phyloP scores from a whole-genome alignment of 176 grass and related monocot genomes.

The Oryza officinalis region DNA sequence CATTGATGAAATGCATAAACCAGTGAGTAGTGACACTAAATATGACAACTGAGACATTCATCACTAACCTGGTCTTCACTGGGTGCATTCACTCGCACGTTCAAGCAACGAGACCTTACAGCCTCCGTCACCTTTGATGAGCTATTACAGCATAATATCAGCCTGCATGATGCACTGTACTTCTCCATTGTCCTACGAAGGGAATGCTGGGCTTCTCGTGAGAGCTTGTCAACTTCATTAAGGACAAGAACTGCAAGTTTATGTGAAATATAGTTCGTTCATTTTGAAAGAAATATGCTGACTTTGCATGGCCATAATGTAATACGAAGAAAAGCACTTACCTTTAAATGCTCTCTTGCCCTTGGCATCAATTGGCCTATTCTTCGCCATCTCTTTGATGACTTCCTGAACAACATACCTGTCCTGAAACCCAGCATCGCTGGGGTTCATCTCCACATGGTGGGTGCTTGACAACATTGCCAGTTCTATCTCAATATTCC shows the following conservation, averaged over 20 bases:
- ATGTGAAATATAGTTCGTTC: not conserved
- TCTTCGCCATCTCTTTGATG: conserved; percentile 98
- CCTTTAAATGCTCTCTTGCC: conserved; percentile 96
- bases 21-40: not conserved
- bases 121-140: conserved; percentile 99
- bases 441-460: conserved; percentile 95
- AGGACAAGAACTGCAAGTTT: conserved; percentile 74
- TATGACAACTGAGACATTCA: not conserved
- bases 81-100: conserved; percentile 82
- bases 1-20: not conserved
- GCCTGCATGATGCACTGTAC: conserved; percentile 85
- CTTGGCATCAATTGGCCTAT: conserved; percentile 85
- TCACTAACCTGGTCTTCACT: conserved; percentile 80
- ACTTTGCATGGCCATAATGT: not conserved
- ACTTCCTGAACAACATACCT: conserved; percentile 98
- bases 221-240: conserved; percentile 98
- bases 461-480: conserved; percentile 74
- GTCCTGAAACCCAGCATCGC: conserved; percentile 97
- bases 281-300: not conserved
- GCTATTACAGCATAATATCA: conserved; percentile 95
- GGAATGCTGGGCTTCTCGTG: conserved; percentile 96
- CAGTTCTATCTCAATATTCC: conserved; percentile 85
- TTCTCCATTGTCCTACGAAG: conserved; percentile 98
- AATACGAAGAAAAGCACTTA: conserved; percentile 11
- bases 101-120: conserved; percentile 90